Evolutionary conservation across 108 stramenopile species (phyloP).

Genomic region (Nannochloropsis salina): DNA sequence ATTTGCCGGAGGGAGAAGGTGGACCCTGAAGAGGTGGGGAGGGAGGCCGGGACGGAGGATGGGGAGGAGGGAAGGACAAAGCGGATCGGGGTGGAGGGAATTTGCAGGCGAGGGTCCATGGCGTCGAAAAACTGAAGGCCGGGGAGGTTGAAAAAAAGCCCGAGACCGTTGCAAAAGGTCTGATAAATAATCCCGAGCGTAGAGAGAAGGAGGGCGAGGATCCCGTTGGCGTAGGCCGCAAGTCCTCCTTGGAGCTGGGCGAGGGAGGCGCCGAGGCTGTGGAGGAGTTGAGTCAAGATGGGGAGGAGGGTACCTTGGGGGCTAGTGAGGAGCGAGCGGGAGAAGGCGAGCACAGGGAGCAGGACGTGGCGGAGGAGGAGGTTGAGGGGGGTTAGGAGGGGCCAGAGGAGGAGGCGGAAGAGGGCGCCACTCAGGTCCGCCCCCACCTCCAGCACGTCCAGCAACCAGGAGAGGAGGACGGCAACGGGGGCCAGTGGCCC

Average conservation of each 20-base stretch:
- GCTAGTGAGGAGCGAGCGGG: background rate
- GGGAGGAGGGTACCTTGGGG: background rate
- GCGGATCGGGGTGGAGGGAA: background rate
- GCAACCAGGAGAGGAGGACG: background rate
- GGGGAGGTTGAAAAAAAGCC: slow-evolving; percentile 14
- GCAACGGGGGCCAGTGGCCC: background rate
- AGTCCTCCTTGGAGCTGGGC: background rate
- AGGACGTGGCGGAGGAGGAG: slow-evolving; percentile 8
- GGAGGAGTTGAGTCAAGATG: background rate
- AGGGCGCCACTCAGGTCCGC: background rate
- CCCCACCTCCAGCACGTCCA: background rate
- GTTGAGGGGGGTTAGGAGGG: slow-evolving; percentile 16
- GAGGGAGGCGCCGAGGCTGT: background rate
- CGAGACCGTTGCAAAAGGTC: background rate
- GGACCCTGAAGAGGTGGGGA: background rate
- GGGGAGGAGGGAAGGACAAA: slow-evolving; percentile 19
- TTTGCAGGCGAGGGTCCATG: background rate
- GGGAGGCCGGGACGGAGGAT: background rate
- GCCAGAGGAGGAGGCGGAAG: slow-evolving; percentile 16
- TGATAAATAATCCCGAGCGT: background rate
- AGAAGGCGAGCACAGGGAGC: background rate
- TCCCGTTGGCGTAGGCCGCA: background rate
- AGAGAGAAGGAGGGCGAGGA: background rate
- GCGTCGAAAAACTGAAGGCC: background rate
- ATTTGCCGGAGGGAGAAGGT: background rate